Evolutionary conservation across 345 rosid genomes (phyloP).

Genomic region (Acer negundo): DNA sequence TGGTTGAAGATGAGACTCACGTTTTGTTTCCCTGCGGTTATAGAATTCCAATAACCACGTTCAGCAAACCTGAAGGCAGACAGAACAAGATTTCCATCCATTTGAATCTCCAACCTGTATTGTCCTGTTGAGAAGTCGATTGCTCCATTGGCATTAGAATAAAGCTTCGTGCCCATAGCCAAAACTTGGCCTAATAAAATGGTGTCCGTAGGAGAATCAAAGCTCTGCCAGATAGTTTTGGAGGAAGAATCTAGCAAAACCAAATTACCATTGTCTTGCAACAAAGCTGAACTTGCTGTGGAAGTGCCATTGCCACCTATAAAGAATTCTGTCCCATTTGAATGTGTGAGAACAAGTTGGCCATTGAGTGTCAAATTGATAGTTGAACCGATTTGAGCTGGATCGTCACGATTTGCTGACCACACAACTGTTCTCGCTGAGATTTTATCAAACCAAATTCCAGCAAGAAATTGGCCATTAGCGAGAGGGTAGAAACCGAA

Average conservation of each 20-base stretch:
- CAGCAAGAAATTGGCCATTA: constrained; percentile 28
- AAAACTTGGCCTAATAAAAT: constrained; percentile 31
- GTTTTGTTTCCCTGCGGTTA: no score
- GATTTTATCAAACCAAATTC: constrained; percentile 38
- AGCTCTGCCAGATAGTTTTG: constrained; percentile 31
- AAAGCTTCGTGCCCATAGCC: constrained; percentile 28
- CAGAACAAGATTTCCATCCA: constrained; percentile 35
- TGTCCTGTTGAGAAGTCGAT: constrained; percentile 33
- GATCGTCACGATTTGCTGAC: constrained; percentile 40
- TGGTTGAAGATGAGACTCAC: no score
- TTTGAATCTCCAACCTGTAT: constrained; percentile 34
- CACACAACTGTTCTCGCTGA: constrained; percentile 29
- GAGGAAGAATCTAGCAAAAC: constrained; percentile 25
- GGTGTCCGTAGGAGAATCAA: constrained; percentile 30
- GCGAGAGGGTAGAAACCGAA: constrained; percentile 34
- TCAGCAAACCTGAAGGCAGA: constrained; percentile 35
- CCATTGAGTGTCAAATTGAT: constrained; percentile 24
- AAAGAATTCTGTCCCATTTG: constrained; percentile 21
- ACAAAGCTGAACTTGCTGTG: constrained; percentile 19
- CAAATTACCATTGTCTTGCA: constrained; percentile 34
- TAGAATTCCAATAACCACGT: not conserved
- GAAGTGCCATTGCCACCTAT: constrained; percentile 29
- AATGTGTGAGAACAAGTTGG: constrained; percentile 31
- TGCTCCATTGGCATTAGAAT: constrained; percentile 29
- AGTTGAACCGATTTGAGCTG: constrained; percentile 28